These are phyloP conservation scores for Monilinia fructicola DNA, from an alignment of 2,329 filamentous ascomycete genomes.

Conservation along the genomic window DNA sequence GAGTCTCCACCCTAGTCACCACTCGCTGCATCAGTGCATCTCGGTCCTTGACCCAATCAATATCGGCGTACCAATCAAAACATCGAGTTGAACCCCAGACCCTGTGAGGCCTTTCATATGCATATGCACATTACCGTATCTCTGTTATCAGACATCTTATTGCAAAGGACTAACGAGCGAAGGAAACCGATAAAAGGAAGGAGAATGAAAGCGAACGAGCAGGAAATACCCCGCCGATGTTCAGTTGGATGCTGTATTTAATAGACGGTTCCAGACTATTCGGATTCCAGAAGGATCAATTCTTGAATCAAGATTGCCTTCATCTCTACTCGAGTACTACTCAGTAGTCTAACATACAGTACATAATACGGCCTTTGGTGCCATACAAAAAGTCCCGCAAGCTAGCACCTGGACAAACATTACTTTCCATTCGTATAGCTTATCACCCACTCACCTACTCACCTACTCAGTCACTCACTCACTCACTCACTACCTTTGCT, in stretches of 20 bases:
- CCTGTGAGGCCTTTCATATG: constrained; percentile 5
- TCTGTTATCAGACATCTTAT: constrained; percentile 2
- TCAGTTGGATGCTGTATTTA: neutral
- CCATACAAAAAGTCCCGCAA: neutral
- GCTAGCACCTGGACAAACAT: too few species aligned
- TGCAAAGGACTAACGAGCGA: neutral
- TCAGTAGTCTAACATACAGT: too few species aligned
- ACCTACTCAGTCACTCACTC: too few species aligned
- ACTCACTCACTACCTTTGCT: constrained; percentile 1
- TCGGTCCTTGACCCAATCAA: constrained; percentile 1
- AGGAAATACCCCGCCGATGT: constrained; percentile 4
- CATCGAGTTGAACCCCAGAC: neutral
- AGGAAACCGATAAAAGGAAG: neutral
- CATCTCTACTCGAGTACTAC: too few species aligned
- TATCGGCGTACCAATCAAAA: constrained; percentile 13
- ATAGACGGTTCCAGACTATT: neutral
- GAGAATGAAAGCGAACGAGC: neutral
- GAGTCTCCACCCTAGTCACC: neutral
- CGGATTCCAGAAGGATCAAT: too few species aligned
- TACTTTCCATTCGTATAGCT: too few species aligned
- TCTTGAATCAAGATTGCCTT: neutral
- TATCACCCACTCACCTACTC: too few species aligned
- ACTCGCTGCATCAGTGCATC: constrained; percentile 7
- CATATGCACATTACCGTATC: constrained; percentile 15
- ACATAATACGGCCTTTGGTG: neutral